phyloP scores from a whole-genome alignment of 2,329 filamentous ascomycete species.

The Rasamsonia emersonii region DNA sequence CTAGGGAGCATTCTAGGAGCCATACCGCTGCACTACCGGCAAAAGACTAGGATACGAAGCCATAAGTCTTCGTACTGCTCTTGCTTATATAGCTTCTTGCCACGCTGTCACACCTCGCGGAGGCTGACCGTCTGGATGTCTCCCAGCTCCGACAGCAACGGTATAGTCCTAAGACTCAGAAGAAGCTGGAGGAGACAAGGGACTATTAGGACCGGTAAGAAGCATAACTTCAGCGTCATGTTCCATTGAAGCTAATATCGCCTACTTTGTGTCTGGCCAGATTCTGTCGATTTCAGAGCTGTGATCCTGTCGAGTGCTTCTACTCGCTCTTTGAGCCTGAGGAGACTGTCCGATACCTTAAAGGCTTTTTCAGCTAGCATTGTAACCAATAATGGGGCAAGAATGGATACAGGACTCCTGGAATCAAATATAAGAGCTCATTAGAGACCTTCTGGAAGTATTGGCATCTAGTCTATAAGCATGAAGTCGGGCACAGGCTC shows the following conservation, averaged over 20 bases:
- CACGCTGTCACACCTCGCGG: constrained; percentile 15
- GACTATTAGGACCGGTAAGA: constrained; percentile 17
- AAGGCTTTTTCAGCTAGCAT: constrained; percentile 12
- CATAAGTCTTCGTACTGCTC: no score
- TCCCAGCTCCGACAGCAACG: constrained; percentile 18
- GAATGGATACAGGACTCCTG: constrained; percentile 1
- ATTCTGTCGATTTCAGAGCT: constrained; percentile 13
- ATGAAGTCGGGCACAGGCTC: constrained; percentile 8
- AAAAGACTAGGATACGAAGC: no score
- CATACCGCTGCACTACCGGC: background rate
- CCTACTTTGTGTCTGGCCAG: constrained; percentile 10
- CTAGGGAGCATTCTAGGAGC: no score
- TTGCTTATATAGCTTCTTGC: no score
- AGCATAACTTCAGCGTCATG: background rate
- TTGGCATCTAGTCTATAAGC: constrained; percentile 16
- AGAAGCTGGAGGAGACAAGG: constrained; percentile 17
- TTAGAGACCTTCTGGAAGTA: constrained; percentile 5
- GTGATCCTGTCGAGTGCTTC: constrained; percentile 12
- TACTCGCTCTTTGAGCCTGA: no score
- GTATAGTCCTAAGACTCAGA: constrained; percentile 18
- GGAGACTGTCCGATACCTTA: constrained; percentile 18
- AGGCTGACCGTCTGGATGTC: constrained; percentile 18
- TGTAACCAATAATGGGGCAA: constrained; percentile 3
- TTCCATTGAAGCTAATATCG: constrained; percentile 1
- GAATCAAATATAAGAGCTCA: constrained; percentile 5